These are phyloP conservation scores for Kurtzmaniella quercitrusa DNA, from an alignment of 1,139 yeast genomes.

Conservation along the genomic window DNA sequence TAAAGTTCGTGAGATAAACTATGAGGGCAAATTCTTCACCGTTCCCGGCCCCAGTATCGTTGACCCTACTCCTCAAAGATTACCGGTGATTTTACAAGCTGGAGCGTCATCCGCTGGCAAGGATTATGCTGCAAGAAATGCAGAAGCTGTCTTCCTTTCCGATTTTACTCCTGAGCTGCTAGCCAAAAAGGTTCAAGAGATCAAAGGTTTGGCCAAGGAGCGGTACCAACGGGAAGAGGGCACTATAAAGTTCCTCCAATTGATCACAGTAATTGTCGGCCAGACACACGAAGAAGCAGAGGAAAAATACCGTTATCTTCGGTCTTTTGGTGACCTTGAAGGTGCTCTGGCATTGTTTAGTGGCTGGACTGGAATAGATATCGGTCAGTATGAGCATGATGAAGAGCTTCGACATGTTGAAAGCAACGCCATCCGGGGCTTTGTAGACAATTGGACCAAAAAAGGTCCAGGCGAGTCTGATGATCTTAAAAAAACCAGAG, in stretches of 20 bases:
- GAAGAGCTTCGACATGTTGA: slow-evolving; percentile 26
- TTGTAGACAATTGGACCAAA: slow-evolving; percentile 29
- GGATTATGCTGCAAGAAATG: slow-evolving; percentile 42
- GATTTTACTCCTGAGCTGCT: slow-evolving; percentile 26
- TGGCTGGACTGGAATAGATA: slow-evolving; percentile 36
- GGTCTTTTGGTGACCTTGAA: slow-evolving; percentile 30
- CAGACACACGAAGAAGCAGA: slow-evolving; percentile 32
- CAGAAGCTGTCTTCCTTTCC: slow-evolving; percentile 40
- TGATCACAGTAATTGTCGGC: slow-evolving; percentile 31
- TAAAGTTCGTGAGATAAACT: slow-evolving; percentile 36
- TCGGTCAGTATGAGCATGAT: slow-evolving; percentile 23
- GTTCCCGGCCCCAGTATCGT: slow-evolving; percentile 45
- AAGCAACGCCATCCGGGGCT: slow-evolving; percentile 26
- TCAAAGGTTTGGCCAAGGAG: slow-evolving; percentile 25
- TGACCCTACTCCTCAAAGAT: slow-evolving; percentile 42
- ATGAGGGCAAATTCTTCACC: slow-evolving; percentile 34
- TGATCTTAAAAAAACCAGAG: slow-evolving; percentile 21
- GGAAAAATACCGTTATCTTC: slow-evolving; percentile 24
- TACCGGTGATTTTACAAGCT: slow-evolving; percentile 45
- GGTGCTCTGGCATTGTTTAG: slow-evolving; percentile 38
- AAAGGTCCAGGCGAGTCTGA: slow-evolving; percentile 22
- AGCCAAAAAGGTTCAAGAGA: slow-evolving; percentile 21
- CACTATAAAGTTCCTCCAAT: slow-evolving; percentile 30
- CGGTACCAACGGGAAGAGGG: slow-evolving; percentile 30
- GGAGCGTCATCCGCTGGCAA: slow-evolving; percentile 44